Conservation (phyloP, 768 basidiomycete genomes). For the Mycena sanguinolenta region DNA sequence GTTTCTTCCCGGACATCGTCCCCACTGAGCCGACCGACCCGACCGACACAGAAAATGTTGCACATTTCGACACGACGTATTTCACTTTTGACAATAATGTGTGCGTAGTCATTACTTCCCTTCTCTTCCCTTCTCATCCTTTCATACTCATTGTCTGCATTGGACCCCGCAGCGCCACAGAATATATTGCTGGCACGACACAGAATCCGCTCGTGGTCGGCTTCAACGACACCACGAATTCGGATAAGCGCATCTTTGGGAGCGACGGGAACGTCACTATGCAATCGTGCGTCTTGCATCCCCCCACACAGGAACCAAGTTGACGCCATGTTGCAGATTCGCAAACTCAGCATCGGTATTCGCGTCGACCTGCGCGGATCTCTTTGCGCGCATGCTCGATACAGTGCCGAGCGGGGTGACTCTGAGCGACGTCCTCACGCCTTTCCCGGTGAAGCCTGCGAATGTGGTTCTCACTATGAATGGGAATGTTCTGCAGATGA, state of each 20-base stretch:
- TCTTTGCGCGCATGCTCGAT: conserved; percentile 28
- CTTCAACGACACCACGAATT: conserved; percentile 28
- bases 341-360: conserved; percentile 14
- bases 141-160: neutral
- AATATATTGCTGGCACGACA: conserved; percentile 27
- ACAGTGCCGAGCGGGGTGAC: conserved; percentile 22
- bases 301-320: too few species aligned
- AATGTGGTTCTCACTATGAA: conserved; percentile 6
- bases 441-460: conserved; percentile 23
- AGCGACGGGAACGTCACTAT: conserved; percentile 27
- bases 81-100: conserved; percentile 22
- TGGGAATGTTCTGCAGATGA: conserved; percentile 10
- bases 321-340: conserved; percentile 21
- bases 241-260: conserved; percentile 29
- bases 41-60: conserved; percentile 14
- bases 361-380: conserved; percentile 19
- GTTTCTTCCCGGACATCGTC: conserved; percentile 15
- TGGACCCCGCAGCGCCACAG: conserved; percentile 11
- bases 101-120: conserved; percentile 15
- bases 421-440: conserved; percentile 22
- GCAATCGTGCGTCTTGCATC: conserved; percentile 20
- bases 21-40: conserved; percentile 1
- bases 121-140: too few species aligned
- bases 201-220: conserved; percentile 20
- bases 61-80: conserved; percentile 21